Evolutionary conservation across 495 filamentous ascomycete species (phyloP), one percentile per base, ranked within the genome.

Genomic region (Penicillium egyptiacum): DNA sequence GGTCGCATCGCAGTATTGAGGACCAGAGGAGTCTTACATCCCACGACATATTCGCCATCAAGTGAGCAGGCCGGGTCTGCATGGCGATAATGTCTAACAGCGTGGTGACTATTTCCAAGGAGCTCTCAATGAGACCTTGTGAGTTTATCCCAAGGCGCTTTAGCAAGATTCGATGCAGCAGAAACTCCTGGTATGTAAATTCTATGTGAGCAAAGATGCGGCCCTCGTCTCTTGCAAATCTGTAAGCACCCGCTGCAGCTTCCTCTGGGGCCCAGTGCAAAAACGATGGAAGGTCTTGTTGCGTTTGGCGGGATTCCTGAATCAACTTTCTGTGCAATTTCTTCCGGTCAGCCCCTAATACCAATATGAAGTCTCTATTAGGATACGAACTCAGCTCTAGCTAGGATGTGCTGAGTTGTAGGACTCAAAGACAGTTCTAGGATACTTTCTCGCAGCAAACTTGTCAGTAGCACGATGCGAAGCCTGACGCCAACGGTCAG

Each of bases 341-440:
- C 9, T 33, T 48, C 1, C 0, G 6, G 28, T 48, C 10, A 48
- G 46, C 5, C 4, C n/a, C 6, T 17, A 16, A 6, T 48, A 20
- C 8, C 17, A 48, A 20, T 3, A 22, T 48, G 10, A 33, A 48
- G 7, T 11, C 28, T 14, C 33, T 31, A 14, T 33, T 7, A 1
- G 14, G 26, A 33, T 7, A 48, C 46, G 46, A 20, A 48, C 46
- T 48, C 46, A 28, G 20, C 46, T 33, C 9, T 48, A 16, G 25
- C 26, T 31, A 10, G 8, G 14, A 48, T 48, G 20, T 48, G 16
- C 28, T 42, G 20, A 10, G 16, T 59, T 0, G 35, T n/a, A 20
- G 51, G 44, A 20, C 44, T 59, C 50, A 59, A 20, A 20, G 57
- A 59, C 11, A 59, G n/a, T n/a, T 59, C 57, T 16, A 55, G 46